Evolutionary conservation across 352 stramenopile species (phyloP), one percentile per base, ranked within the genome.

Genomic region (Globisporangium abappressorium): DNA sequence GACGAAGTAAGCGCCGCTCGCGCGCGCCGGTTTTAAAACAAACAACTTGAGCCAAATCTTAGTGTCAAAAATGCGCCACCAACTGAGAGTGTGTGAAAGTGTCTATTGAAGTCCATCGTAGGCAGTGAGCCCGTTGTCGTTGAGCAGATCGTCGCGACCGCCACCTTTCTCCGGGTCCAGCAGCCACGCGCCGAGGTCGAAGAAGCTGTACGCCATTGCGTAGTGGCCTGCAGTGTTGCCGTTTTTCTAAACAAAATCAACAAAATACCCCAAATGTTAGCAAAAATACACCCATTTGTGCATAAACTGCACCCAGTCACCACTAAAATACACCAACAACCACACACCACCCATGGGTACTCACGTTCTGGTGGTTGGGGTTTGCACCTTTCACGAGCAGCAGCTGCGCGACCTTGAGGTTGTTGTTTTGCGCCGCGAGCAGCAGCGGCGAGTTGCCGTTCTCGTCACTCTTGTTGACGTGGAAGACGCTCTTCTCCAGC

Each of bases 151-250:
- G 76, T 96, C 79, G 72, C 91, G 78, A 66, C 91, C 67, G 75
- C 94, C 75, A 68, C 94, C 78, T 82, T 95, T 92, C 15, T 92
- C 83, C 0, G 85, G 85, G 38, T 95, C 86, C 64, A 98, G 80
- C 18, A 98, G 78, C 79, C 89, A 97, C 76, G 96, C 93, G 36
- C 87, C 91, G 22, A 98, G 68, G 73, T 98, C 94, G 69, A 93
- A 93, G 74, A 93, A 93, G 75, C 79, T 93, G 78, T 96, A 97
- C 18, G 87, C 83, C 85, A 98, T 95, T 30, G 94, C 94, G 75
- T 97, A 98, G 71, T 98, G 94, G 46, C 97, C 84, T 0, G 93
- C 80, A 1, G 94, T 98, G 70, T 98, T 96, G 33, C 94, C 94
- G 53, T 85, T 75, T 75, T 83, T 89, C 81, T 90, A 61, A 28